These are phyloP conservation scores for Blepharisma stoltei DNA, from an alignment of 73 alveolate genomes.

Conservation along the genomic window DNA sequence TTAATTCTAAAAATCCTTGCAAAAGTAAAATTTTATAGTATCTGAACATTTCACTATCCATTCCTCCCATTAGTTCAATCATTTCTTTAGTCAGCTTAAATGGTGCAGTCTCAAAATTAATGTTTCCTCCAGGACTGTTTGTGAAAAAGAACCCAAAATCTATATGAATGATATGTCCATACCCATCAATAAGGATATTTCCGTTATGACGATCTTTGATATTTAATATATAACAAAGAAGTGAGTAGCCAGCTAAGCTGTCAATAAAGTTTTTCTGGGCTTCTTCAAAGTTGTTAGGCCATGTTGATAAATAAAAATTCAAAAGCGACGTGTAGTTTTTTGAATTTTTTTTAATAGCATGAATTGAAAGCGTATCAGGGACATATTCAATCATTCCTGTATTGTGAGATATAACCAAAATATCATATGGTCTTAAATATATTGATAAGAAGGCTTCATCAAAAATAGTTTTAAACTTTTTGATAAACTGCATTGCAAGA, in stretches of 20 bases:
- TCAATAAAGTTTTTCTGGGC: slow-evolving; percentile 69
- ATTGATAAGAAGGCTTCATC: slow-evolving; percentile 62
- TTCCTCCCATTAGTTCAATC: slow-evolving; percentile 91
- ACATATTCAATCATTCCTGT: slow-evolving; percentile 84
- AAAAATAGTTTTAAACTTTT: slow-evolving; percentile 66
- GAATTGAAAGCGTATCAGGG: slow-evolving; percentile 75
- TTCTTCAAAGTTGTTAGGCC: slow-evolving; percentile 59
- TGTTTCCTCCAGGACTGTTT: slow-evolving; percentile 93
- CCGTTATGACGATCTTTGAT: slow-evolving; percentile 97
- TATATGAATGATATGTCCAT: slow-evolving; percentile 93
- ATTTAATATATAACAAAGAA: slow-evolving; percentile 86
- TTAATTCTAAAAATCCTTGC: slow-evolving; percentile 47
- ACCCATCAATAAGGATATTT: slow-evolving; percentile 85
- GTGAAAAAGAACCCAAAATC: slow-evolving; percentile 95
- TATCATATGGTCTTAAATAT: slow-evolving; percentile 76
- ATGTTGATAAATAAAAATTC: slow-evolving; percentile 60
- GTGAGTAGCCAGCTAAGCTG: slow-evolving; percentile 84
- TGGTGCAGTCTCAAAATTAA: slow-evolving; percentile 95
- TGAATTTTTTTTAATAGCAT: slow-evolving; percentile 70
- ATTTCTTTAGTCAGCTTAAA: slow-evolving; percentile 93
- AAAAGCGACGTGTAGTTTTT: slow-evolving; percentile 61
- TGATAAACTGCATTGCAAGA: slow-evolving; percentile 82
- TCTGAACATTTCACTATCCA: slow-evolving; percentile 43
- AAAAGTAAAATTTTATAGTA: slow-evolving; percentile 43
- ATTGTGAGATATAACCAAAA: slow-evolving; percentile 68